A percentile compares a stretch with the other conserved stretches of the same genome.
Evolutionary conservation across 495 filamentous ascomycete genomes (phyloP).

Genomic region (Viridothelium virens): DNA sequence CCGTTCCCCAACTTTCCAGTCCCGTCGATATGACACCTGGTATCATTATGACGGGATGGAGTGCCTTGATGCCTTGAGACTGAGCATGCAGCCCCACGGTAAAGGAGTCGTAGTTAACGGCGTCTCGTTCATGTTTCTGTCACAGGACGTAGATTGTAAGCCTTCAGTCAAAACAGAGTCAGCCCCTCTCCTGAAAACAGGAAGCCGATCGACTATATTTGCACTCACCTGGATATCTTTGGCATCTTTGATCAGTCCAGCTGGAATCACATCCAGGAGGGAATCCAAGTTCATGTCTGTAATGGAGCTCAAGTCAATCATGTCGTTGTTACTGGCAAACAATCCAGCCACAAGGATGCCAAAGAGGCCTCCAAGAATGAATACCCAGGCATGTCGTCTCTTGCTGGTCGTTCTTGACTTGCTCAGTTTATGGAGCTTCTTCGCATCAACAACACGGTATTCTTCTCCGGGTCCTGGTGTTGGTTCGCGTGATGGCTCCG

Average conservation of each 20-base stretch:
- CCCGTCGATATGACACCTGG: constrained; percentile 97
- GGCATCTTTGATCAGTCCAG: constrained; percentile 72
- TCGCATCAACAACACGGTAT: constrained; percentile 29
- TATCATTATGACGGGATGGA: constrained; percentile 91
- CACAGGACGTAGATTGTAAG: constrained; percentile 7
- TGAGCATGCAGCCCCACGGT: constrained; percentile 74
- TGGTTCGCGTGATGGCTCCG: constrained; percentile 22
- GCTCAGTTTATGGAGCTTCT: constrained; percentile 34
- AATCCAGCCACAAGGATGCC: constrained; percentile 73
- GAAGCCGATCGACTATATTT: background rate
- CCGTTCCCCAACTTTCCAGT: constrained; percentile 91
- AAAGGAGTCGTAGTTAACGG: constrained; percentile 87
- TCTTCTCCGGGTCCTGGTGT: constrained; percentile 22
- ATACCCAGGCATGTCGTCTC: constrained; percentile 69
- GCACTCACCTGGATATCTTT: constrained; percentile 64
- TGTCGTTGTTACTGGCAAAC: constrained; percentile 75
- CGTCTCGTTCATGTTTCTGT: constrained; percentile 74
- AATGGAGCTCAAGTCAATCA: constrained; percentile 72
- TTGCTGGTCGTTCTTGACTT: constrained; percentile 48
- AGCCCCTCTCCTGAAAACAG: constrained; percentile 1
- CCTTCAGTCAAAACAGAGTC: constrained; percentile 5
- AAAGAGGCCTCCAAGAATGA: constrained; percentile 73
- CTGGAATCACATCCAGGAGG: constrained; percentile 73
- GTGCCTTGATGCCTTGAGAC: constrained; percentile 71
- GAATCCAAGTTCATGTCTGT: constrained; percentile 77